Evolutionary conservation across 768 basidiomycete genomes (phyloP).

Genomic region (Phanerochaete carnosa): DNA sequence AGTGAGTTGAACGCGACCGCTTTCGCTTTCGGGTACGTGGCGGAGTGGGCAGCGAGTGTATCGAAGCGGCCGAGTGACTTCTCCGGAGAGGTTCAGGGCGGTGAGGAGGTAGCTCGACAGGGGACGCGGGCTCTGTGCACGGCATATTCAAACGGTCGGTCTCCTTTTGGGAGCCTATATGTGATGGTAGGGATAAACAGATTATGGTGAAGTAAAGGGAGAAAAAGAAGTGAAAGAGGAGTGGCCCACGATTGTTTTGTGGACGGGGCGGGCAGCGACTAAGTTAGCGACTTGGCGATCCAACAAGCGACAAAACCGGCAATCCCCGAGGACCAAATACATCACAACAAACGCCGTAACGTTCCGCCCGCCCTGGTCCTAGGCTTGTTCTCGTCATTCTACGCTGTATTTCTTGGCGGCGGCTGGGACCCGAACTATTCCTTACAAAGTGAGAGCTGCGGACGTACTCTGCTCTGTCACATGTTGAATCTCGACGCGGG

Average conservation of each 20-base stretch:
- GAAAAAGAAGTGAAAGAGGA: conserved; percentile 1
- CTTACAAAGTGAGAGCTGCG: too few relatives aligned
- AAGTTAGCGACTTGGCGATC: background rate
- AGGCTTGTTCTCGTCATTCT: background rate
- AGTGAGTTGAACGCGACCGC: conserved; percentile 36
- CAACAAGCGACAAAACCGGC: background rate
- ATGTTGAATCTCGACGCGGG: too few relatives aligned
- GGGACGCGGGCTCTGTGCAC: conserved; percentile 4
- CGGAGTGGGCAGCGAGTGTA: conserved; percentile 63
- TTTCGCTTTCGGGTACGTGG: conserved; percentile 56
- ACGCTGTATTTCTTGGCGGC: background rate
- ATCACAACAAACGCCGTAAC: background rate
- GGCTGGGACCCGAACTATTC: too few relatives aligned
- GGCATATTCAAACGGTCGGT: background rate
- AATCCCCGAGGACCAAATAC: background rate
- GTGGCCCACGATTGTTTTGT: background rate
- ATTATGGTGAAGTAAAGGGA: background rate
- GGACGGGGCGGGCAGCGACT: background rate
- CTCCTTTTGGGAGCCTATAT: background rate
- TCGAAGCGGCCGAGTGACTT: conserved; percentile 38
- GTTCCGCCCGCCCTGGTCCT: background rate
- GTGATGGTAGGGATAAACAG: background rate
- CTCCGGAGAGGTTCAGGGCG: conserved; percentile 7
- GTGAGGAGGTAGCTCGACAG: conserved; percentile 5
- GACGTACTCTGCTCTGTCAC: too few relatives aligned